phyloP scores from a whole-genome alignment of 768 basidiomycete genomes.

The Rhodotorula babjevae region DNA sequence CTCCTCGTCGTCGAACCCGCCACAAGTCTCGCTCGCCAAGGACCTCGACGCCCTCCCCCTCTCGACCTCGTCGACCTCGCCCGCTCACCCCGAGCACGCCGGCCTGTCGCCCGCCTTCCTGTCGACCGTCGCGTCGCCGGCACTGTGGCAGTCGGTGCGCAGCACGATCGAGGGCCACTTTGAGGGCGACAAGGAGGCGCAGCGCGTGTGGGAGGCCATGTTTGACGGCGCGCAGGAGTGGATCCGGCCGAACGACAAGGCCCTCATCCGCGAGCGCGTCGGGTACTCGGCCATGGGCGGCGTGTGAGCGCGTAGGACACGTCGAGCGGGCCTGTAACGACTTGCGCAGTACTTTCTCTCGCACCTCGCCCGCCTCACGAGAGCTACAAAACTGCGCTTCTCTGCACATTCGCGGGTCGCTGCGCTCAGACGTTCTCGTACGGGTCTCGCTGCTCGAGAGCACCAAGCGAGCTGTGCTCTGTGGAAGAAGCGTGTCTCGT shows the following conservation, averaged over 20 bases:
- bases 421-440: too few species aligned
- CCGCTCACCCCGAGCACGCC: slow-evolving; percentile 43
- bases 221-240: slow-evolving; percentile 72
- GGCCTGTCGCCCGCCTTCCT: slow-evolving; percentile 53
- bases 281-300: slow-evolving; percentile 87
- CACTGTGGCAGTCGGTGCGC: slow-evolving; percentile 71
- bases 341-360: neutral
- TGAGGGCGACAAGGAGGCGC: slow-evolving; percentile 52
- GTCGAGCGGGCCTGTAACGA: neutral
- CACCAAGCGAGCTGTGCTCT: too few species aligned
- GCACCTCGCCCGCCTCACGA: too few species aligned
- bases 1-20: neutral
- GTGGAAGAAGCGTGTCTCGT: too few species aligned
- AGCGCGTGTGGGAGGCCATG: slow-evolving; percentile 80
- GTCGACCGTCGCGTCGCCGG: slow-evolving; percentile 64
- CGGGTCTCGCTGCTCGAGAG: too few species aligned
- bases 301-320: slow-evolving; percentile 36
- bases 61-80: slow-evolving; percentile 37
- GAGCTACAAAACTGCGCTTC: too few species aligned
- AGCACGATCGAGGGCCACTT: slow-evolving; percentile 59
- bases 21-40: slow-evolving; percentile 12
- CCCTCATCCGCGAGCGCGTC: slow-evolving; percentile 81
- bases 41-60: slow-evolving; percentile 28
- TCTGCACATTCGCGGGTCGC: too few species aligned
- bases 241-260: slow-evolving; percentile 78